phyloP scores from a whole-genome alignment of 306 rosid species.

The Begonia peltatifolia region DNA sequence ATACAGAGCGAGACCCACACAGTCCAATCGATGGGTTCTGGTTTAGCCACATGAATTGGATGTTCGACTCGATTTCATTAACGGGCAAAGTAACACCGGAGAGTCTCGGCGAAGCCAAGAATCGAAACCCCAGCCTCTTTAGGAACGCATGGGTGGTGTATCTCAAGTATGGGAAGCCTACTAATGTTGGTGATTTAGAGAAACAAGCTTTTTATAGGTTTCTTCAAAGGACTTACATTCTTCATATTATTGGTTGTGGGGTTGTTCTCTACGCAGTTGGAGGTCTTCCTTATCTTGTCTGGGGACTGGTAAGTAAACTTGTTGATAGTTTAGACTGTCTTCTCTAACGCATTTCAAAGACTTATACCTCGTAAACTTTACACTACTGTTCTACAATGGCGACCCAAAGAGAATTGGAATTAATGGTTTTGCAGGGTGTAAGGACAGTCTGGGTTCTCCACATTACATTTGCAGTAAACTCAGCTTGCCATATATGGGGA shows the following conservation, averaged over 20 bases:
- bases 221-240: slow-evolving; percentile 34
- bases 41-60: slow-evolving; percentile 80
- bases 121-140: too few relatives aligned
- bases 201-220: slow-evolving; percentile 48
- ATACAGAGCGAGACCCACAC: slow-evolving; percentile 85
- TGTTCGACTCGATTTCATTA: slow-evolving; percentile 48
- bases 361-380: too few relatives aligned
- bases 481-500: slow-evolving; percentile 91
- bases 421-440: slow-evolving; percentile 45
- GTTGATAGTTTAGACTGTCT: too few relatives aligned
- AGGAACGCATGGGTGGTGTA: slow-evolving; percentile 4
- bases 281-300: slow-evolving; percentile 52
- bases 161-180: slow-evolving; percentile 59
- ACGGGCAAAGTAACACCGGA: slow-evolving; percentile 31
- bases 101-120: not conserved
- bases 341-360: too few relatives aligned
- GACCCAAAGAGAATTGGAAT: too few relatives aligned
- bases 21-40: slow-evolving; percentile 84
- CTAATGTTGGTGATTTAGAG: slow-evolving; percentile 56
- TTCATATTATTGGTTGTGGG: slow-evolving; percentile 43
- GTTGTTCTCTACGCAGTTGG: slow-evolving; percentile 40
- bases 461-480: slow-evolving; percentile 69
- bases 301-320: slow-evolving; percentile 48
- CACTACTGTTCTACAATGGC: too few relatives aligned
- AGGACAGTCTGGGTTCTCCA: slow-evolving; percentile 66